Percentiles rank a stretch among this genome's conserved stretches.
Evolutionary conservation across 495 filamentous ascomycete species (phyloP).

Genomic region (Lichina pygmaea): DNA sequence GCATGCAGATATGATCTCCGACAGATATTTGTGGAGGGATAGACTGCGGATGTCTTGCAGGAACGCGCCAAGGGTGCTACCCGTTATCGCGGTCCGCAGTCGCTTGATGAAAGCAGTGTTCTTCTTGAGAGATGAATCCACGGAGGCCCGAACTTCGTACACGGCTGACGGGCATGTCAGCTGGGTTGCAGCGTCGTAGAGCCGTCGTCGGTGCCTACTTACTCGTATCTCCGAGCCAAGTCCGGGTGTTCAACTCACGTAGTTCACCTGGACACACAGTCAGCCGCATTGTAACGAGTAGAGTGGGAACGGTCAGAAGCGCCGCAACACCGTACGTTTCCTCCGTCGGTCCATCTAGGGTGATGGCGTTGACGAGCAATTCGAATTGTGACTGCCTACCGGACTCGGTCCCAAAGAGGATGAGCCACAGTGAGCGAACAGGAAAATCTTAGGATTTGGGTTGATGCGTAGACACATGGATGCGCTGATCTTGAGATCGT

Average conservation of each 20-base stretch:
- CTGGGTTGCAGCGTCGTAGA: neutral
- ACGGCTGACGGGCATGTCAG: constrained; percentile 28
- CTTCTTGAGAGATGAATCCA: constrained; percentile 95
- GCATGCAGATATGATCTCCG: constrained; percentile 93
- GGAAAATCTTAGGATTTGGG: too few species aligned
- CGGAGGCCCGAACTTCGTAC: constrained; percentile 43
- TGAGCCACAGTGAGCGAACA: too few species aligned
- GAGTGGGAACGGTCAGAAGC: constrained; percentile 2
- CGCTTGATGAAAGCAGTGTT: constrained; percentile 98
- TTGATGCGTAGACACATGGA: too few species aligned
- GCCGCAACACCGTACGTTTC: constrained; percentile 32
- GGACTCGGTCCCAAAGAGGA: too few species aligned
- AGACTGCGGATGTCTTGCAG: constrained; percentile 76
- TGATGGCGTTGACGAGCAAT: neutral
- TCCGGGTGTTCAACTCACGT: constrained; percentile 58
- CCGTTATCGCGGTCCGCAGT: constrained; percentile 64
- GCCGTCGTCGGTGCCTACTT: neutral
- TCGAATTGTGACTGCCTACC: too few species aligned
- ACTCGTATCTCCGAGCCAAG: constrained; percentile 78
- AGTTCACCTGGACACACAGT: constrained; percentile 39
- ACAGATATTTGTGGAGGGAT: constrained; percentile 89
- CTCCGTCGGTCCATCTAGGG: constrained; percentile 51
- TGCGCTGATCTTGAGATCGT: too few species aligned
- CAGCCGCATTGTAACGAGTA: constrained; percentile 8
- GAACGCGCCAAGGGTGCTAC: constrained; percentile 53